Percentiles rank a stretch among this genome's conserved stretches.
Conservation (phyloP, 1,284 basidiomycete genomes). For the Athelia sp. region DNA sequence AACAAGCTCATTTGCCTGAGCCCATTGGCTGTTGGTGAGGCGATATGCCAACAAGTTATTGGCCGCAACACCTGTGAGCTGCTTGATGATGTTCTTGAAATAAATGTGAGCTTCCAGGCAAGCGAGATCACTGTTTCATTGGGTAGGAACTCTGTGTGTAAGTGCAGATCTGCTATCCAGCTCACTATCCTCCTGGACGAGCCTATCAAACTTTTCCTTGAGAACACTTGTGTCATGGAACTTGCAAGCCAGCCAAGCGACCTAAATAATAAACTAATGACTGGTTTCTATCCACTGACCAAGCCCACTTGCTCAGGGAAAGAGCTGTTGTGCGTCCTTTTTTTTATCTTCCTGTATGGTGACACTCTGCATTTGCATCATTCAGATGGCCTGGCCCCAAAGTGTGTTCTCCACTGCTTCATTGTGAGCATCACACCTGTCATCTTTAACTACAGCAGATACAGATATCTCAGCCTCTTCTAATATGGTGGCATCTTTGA, state of each 20-base stretch:
- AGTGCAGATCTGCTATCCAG: conserved; percentile 9
- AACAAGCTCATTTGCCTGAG: conserved; percentile 9
- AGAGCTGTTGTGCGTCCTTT: not conserved
- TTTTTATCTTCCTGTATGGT: not conserved
- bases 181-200: not conserved
- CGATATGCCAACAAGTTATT: conserved; percentile 3
- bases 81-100: conserved; percentile 7
- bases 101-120: conserved; percentile 14
- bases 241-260: not conserved
- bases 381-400: not conserved
- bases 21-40: conserved; percentile 9
- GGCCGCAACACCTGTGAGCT: conserved; percentile 1
- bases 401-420: not conserved
- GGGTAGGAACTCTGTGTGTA: conserved; percentile 11
- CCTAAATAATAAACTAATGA: not conserved
- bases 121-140: conserved; percentile 16
- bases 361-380: not conserved
- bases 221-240: not conserved
- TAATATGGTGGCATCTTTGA: too few relatives aligned
- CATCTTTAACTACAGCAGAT: too few relatives aligned
- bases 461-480: too few relatives aligned
- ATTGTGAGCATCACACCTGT: not conserved
- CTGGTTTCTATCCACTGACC: not conserved
- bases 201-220: not conserved
- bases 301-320: not conserved